Conservation (phyloP, 148 eudicot species). For the Cornus kousa region DNA sequence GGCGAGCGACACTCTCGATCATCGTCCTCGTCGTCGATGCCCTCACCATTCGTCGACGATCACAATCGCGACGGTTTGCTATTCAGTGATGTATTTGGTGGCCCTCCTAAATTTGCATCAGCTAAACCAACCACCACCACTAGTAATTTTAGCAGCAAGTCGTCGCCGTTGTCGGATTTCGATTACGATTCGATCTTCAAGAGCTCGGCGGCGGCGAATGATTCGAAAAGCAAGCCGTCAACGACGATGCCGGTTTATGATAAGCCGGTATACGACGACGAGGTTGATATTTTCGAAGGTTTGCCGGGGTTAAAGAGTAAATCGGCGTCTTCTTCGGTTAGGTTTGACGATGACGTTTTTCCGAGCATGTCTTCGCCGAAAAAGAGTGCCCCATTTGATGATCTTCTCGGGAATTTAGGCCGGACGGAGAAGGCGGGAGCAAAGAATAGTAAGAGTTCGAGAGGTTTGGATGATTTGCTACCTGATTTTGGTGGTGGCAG, state of each 20-base stretch:
- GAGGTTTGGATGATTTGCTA: constrained; percentile 81
- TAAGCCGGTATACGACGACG: constrained; percentile 78
- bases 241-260: constrained; percentile 61
- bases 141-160: background rate
- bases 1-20: constrained; percentile 24
- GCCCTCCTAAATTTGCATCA: constrained; percentile 24
- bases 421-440: constrained; percentile 33
- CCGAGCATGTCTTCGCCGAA: constrained; percentile 26
- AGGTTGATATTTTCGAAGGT: constrained; percentile 31
- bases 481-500: constrained; percentile 64
- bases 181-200: constrained; percentile 60
- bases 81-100: constrained; percentile 31
- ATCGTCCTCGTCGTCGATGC: constrained; percentile 12
- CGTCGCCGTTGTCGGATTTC: constrained; percentile 23
- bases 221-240: constrained; percentile 33
- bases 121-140: background rate
- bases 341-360: constrained; percentile 42
- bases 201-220: constrained; percentile 20
- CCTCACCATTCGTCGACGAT: constrained; percentile 27
- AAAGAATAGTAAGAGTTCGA: constrained; percentile 17
- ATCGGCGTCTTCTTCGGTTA: constrained; percentile 25
- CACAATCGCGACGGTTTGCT: constrained; percentile 17
- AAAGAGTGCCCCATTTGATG: constrained; percentile 57
- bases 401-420: constrained; percentile 69
- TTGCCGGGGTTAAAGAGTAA: constrained; percentile 44